These are phyloP conservation scores for Irineochytrium annulatum DNA, from an alignment of 192 early-diverging fungal genomes.

Conservation along the genomic window DNA sequence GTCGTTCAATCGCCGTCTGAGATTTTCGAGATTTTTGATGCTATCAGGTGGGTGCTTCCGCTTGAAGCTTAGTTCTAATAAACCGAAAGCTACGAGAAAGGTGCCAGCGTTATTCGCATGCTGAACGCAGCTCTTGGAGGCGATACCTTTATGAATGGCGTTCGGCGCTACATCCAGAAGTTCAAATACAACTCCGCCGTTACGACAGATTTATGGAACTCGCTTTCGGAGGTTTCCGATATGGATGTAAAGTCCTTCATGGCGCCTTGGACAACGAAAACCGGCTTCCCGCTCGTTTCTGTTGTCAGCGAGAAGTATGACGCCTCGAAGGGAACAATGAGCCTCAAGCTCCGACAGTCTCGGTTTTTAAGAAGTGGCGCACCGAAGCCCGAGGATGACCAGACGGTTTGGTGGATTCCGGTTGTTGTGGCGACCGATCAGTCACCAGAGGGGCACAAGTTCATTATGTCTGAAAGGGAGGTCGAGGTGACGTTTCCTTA, in stretches of 20 bases:
- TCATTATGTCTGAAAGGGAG: slow-evolving; percentile 50
- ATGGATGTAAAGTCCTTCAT: slow-evolving; percentile 79
- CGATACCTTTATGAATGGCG: slow-evolving; percentile 37
- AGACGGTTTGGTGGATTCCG: slow-evolving; percentile 83
- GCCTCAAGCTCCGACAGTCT: slow-evolving; percentile 68
- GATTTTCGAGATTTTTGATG: slow-evolving; percentile 94
- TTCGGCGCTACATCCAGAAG: slow-evolving; percentile 65
- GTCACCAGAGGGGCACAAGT: slow-evolving; percentile 40
- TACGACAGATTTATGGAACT: slow-evolving; percentile 84
- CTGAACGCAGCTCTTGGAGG: slow-evolving; percentile 55
- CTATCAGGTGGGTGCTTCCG: slow-evolving; percentile 52
- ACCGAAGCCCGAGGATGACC: slow-evolving; percentile 69
- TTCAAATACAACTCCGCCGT: slow-evolving; percentile 83
- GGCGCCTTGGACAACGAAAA: slow-evolving; percentile 80
- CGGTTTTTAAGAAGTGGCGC: slow-evolving; percentile 83
- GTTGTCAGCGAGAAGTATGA: slow-evolving; percentile 57
- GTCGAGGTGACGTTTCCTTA: slow-evolving; percentile 47
- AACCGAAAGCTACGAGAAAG: slow-evolving; percentile 73
- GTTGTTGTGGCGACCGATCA: slow-evolving; percentile 50
- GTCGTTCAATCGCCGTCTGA: slow-evolving; percentile 76
- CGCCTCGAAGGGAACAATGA: slow-evolving; percentile 34
- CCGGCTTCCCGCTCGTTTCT: slow-evolving; percentile 81
- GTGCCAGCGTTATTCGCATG: slow-evolving; percentile 92
- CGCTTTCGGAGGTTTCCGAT: slow-evolving; percentile 73
- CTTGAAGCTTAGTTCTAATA: neutral